Base-by-base conservation (phyloP, 1,139 yeast species). In the Geotrichum europaeum region DNA sequence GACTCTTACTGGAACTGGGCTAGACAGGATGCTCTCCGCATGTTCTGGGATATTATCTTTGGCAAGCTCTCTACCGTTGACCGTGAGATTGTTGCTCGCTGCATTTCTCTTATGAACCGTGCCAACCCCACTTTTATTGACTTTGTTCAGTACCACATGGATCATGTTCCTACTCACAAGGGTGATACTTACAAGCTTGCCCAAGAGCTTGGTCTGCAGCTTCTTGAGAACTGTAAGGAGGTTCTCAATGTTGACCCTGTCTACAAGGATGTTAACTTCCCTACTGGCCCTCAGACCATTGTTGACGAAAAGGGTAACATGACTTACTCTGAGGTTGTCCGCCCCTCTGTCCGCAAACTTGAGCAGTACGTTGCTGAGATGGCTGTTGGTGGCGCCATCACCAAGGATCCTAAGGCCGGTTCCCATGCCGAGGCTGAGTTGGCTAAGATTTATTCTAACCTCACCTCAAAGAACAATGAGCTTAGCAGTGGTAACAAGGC, bases 1-100 rank as follows among this genome's bases (percentile, higher is more conserved):
- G 98, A 94, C 76, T 91, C 98, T 32, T 91, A 92, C 77, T 94
- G 99, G 99, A 95, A 95, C 77, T 94, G 99, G 99, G 97, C 98
- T 54, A 89, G 97, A 78, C 99, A 94, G 79, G 97, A 95, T 75
- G 89, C 95, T 64, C 79, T 94, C 69, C 85, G 92, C 58, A 87
- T 94, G 91, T 94, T 90, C 79, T 94, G 84, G 74, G 97, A 94
- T 77, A 90, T 94, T 70, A 90, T 94, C 70, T 95, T 94, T 75
- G 99, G 99, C 72, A 87, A 89, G 67, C 82, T 94, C 69, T 85
- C 86, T 55, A 86, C 90, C 63, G 87, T 94, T 67, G 98, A 94
- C 74, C 86, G 99, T 75, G 97, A 94, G 79, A 91, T 96, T 66
- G 96, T 94, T 64, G 84, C 92, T 67, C 96, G 92, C 75, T 96